Percentiles rank a stretch among this genome's conserved stretches.
phyloP scores from a whole-genome alignment of 129 eudicot genomes.

The Centella asiatica region DNA sequence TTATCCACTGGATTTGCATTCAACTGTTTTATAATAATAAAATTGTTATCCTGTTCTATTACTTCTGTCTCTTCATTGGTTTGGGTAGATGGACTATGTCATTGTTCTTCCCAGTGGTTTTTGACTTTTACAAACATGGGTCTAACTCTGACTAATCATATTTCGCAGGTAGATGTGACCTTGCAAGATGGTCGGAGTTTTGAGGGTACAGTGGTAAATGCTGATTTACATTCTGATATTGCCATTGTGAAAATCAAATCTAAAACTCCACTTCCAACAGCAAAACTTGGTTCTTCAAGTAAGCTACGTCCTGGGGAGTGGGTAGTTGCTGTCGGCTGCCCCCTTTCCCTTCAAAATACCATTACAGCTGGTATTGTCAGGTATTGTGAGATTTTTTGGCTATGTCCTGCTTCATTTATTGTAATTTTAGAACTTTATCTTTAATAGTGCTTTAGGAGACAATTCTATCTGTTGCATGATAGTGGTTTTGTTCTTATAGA shows the following conservation, averaged over 20 bases:
- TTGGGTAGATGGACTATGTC: background rate
- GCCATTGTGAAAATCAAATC: constrained; percentile 84
- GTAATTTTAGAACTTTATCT: background rate
- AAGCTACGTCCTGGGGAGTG: constrained; percentile 93
- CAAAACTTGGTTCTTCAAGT: constrained; percentile 76
- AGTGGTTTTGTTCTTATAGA: too few relatives aligned
- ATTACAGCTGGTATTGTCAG: constrained; percentile 91
- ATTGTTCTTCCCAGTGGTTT: background rate
- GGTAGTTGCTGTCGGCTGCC: constrained; percentile 93
- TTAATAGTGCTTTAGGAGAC: background rate
- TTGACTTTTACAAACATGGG: too few relatives aligned
- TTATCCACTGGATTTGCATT: background rate
- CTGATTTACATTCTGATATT: constrained; percentile 88
- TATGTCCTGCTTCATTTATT: background rate
- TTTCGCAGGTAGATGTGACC: constrained; percentile 79
- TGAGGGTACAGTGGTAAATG: constrained; percentile 89
- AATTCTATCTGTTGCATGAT: background rate
- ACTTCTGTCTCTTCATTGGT: background rate
- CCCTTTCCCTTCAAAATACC: constrained; percentile 88
- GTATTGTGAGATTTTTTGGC: constrained; percentile 17
- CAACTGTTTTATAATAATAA: background rate
- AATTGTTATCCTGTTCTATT: background rate
- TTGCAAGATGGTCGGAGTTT: constrained; percentile 91
- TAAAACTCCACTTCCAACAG: constrained; percentile 79
- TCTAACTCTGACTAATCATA: constrained; percentile 1